These are phyloP conservation scores for Pythium brassicae DNA, from an alignment of 352 stramenopile genomes.

Conservation along the genomic window DNA sequence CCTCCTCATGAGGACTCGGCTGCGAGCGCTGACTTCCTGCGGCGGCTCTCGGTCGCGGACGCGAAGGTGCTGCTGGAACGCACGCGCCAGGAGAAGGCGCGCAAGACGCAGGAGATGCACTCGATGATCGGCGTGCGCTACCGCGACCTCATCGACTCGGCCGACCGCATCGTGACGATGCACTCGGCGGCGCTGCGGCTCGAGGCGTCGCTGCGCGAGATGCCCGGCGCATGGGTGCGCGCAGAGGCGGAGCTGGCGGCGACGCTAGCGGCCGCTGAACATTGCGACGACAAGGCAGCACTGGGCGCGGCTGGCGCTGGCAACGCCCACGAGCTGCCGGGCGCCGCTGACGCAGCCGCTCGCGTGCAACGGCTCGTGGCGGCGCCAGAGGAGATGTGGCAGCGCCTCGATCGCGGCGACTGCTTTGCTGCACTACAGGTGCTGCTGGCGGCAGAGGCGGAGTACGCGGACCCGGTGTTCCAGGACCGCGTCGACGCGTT, in stretches of 20 bases:
- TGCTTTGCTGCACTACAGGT: conserved; percentile 41
- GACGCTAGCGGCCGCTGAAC: conserved; percentile 22
- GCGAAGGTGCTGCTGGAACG: conserved; percentile 78
- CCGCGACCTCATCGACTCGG: conserved; percentile 91
- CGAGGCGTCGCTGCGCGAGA: conserved; percentile 76
- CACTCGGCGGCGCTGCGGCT: conserved; percentile 83
- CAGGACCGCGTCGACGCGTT: conserved; percentile 24
- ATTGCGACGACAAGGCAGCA: conserved; percentile 5
- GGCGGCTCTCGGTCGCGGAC: conserved; percentile 74
- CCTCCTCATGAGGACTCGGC: background rate
- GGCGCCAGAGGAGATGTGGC: conserved; percentile 67
- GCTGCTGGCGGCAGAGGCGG: conserved; percentile 33
- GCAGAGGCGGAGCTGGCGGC: conserved; percentile 41
- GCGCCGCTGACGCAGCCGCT: background rate
- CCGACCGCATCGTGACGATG: conserved; percentile 92
- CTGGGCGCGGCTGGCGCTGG: background rate
- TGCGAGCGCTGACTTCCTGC: conserved; percentile 53
- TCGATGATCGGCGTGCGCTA: conserved; percentile 92
- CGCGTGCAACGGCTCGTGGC: conserved; percentile 47
- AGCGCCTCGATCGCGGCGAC: conserved; percentile 58
- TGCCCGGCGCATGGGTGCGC: conserved; percentile 75
- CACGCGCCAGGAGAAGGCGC: conserved; percentile 83
- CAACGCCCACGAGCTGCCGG: no score
- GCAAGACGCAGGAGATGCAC: conserved; percentile 89
- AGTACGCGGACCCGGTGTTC: conserved; percentile 20